These are phyloP conservation scores for Rhizophagus clarus DNA, from an alignment of 192 early-diverging fungal genomes.

Conservation along the genomic window DNA sequence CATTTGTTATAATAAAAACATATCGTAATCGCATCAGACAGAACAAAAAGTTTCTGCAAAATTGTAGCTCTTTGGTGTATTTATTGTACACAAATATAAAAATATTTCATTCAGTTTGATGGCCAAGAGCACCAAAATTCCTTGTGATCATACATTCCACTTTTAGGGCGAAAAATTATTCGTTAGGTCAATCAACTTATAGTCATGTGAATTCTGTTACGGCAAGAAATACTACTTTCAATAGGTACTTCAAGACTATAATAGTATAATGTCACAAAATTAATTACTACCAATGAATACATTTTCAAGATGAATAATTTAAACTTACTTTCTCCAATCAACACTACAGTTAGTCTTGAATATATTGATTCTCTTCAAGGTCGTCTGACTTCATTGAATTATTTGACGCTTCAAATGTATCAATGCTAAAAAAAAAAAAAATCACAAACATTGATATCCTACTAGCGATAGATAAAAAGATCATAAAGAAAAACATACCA, in stretches of 20 bases:
- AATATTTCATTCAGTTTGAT: slow-evolving; percentile 21
- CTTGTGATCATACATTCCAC: slow-evolving; percentile 21
- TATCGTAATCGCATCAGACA: slow-evolving; percentile 27
- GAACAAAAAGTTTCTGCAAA: slow-evolving; percentile 15
- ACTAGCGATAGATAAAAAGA: neutral
- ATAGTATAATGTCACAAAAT: slow-evolving; percentile 22
- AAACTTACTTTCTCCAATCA: slow-evolving; percentile 32
- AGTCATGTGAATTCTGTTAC: slow-evolving; percentile 31
- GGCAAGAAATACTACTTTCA: slow-evolving; percentile 24
- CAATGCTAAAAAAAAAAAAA: slow-evolving; percentile 25
- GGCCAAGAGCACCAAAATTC: slow-evolving; percentile 24
- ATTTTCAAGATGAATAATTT: slow-evolving; percentile 19
- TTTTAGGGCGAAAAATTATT: slow-evolving; percentile 15
- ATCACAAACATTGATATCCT: neutral
- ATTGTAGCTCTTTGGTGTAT: slow-evolving; percentile 20
- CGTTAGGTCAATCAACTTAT: slow-evolving; percentile 19
- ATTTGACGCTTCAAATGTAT: slow-evolving; percentile 29
- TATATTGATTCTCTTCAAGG: slow-evolving; percentile 26
- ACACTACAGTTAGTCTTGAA: neutral
- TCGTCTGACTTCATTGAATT: slow-evolving; percentile 24
- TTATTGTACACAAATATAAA: slow-evolving; percentile 27
- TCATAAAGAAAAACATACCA: neutral
- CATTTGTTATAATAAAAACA: too few relatives aligned
- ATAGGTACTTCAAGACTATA: slow-evolving; percentile 24
- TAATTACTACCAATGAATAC: slow-evolving; percentile 16